A percentile compares a stretch with the other conserved stretches of the same genome.
phyloP scores from a whole-genome alignment of 1,284 basidiomycete genomes.

The Naganishia albida region DNA sequence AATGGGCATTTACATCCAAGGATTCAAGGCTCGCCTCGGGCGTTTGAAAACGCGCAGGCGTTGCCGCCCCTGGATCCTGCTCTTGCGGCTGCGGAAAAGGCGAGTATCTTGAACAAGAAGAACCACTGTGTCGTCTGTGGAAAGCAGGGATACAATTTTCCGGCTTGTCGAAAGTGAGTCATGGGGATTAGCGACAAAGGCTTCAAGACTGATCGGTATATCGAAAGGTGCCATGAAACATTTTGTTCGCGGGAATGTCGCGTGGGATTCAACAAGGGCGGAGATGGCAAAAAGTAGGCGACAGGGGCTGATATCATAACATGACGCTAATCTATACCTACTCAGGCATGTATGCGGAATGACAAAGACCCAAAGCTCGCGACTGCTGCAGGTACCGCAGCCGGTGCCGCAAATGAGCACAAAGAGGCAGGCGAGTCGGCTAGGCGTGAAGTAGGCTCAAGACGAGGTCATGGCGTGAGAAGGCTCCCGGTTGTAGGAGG shows the following conservation, averaged over 20 bases:
- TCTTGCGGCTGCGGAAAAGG: constrained; percentile 25
- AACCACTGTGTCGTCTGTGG: constrained; percentile 61
- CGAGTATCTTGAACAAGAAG: constrained; percentile 22
- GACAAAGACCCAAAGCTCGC: constrained; percentile 12
- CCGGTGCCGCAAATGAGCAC: not conserved
- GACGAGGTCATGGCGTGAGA: not conserved
- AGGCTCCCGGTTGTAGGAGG: not conserved
- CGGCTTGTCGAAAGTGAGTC: constrained; percentile 64
- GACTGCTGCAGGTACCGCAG: constrained; percentile 2
- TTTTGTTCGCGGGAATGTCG: constrained; percentile 72
- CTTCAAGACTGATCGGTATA: not conserved
- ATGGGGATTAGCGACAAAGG: no score
- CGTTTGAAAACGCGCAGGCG: constrained; percentile 23
- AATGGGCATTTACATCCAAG: not conserved
- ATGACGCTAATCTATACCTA: not conserved
- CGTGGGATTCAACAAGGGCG: constrained; percentile 43
- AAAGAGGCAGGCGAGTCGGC: not conserved
- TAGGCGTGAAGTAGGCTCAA: not conserved
- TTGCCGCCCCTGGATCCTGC: constrained; percentile 28
- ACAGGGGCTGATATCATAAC: not conserved
- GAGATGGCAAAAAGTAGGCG: constrained; percentile 29
- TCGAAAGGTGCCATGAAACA: constrained; percentile 49
- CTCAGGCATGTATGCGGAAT: constrained; percentile 28
- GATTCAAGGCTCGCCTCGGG: constrained; percentile 17
- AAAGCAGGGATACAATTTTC: constrained; percentile 63